Evolutionary conservation across 306 rosid genomes (phyloP).

Genomic region (Quercus alba): DNA sequence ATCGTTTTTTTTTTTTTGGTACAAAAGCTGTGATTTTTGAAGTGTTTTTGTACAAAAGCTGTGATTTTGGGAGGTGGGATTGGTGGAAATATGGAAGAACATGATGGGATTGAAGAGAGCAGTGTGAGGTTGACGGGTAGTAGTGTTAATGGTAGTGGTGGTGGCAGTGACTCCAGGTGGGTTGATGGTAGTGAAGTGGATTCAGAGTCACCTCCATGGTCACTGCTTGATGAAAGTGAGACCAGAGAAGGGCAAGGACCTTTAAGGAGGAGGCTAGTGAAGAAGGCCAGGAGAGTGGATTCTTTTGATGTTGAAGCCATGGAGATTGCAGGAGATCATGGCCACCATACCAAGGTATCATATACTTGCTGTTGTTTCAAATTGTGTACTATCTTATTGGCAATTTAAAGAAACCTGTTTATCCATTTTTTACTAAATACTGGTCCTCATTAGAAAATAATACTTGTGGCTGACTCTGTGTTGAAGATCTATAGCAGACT

Average conservation of each 20-base stretch:
- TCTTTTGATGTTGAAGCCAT: slow-evolving; percentile 93
- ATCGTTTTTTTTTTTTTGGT: background rate
- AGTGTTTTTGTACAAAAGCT: background rate
- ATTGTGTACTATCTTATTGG: background rate
- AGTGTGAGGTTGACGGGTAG: slow-evolving; percentile 48
- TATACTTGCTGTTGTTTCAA: background rate
- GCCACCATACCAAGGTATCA: slow-evolving; percentile 52
- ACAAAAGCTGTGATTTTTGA: background rate
- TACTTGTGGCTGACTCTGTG: too few relatives aligned
- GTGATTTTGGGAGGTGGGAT: slow-evolving; percentile 24
- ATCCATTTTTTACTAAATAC: background rate
- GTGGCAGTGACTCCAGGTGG: slow-evolving; percentile 69
- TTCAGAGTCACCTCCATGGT: slow-evolving; percentile 50
- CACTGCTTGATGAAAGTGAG: slow-evolving; percentile 33
- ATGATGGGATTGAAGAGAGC: slow-evolving; percentile 68
- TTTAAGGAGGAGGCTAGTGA: slow-evolving; percentile 69
- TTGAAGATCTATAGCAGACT: too few relatives aligned
- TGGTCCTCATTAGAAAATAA: too few relatives aligned
- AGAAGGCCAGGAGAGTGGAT: slow-evolving; percentile 81
- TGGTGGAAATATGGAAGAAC: slow-evolving; percentile 41
- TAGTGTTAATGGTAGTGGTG: slow-evolving; percentile 30
- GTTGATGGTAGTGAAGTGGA: slow-evolving; percentile 89
- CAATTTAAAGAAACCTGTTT: background rate
- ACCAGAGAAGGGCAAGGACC: slow-evolving; percentile 57
- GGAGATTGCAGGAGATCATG: slow-evolving; percentile 65